These are phyloP conservation scores for Cryphonectria japonica DNA, from an alignment of 2,329 filamentous ascomycete genomes.

Conservation along the genomic window DNA sequence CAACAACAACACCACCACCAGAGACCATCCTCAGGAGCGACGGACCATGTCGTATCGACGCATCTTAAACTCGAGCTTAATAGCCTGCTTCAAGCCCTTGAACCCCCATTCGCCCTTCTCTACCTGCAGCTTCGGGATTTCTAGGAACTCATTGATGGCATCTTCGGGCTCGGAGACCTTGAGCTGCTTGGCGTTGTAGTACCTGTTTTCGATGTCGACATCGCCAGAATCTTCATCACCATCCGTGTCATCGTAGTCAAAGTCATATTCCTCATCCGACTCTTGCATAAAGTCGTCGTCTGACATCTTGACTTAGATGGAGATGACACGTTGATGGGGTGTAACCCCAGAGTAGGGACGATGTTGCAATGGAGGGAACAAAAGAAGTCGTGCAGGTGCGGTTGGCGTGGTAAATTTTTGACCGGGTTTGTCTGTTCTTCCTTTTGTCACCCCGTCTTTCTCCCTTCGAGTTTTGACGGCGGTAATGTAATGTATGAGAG, in stretches of 20 bases:
- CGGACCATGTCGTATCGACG: slow-evolving; percentile 76
- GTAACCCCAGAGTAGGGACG: not conserved
- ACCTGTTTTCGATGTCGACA: slow-evolving; percentile 98
- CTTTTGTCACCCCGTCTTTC: not conserved
- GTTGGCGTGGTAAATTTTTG: not conserved
- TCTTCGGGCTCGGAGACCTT: slow-evolving; percentile 85
- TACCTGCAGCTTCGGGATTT: slow-evolving; percentile 78
- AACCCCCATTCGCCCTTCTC: slow-evolving; percentile 99
- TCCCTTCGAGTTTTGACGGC: no score
- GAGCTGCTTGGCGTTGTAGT: slow-evolving; percentile 98
- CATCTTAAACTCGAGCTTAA: slow-evolving; percentile 95
- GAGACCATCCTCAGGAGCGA: slow-evolving; percentile 40
- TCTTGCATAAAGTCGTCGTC: slow-evolving; percentile 95
- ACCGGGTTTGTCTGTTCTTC: no score
- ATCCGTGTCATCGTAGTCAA: slow-evolving; percentile 91
- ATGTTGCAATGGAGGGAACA: not conserved
- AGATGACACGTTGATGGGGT: not conserved
- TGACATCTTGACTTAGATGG: slow-evolving; percentile 62
- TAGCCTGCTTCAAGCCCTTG: slow-evolving; percentile 96
- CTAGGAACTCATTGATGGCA: slow-evolving; percentile 91
- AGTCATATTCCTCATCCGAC: slow-evolving; percentile 91
- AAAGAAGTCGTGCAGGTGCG: not conserved
- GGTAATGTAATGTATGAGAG: not conserved
- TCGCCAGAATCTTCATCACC: slow-evolving; percentile 80
- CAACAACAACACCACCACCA: not conserved